A percentile compares a stretch with the other conserved stretches of the same genome.
phyloP scores from a whole-genome alignment of 202 grass and related monocot species.

The Setaria italica region DNA sequence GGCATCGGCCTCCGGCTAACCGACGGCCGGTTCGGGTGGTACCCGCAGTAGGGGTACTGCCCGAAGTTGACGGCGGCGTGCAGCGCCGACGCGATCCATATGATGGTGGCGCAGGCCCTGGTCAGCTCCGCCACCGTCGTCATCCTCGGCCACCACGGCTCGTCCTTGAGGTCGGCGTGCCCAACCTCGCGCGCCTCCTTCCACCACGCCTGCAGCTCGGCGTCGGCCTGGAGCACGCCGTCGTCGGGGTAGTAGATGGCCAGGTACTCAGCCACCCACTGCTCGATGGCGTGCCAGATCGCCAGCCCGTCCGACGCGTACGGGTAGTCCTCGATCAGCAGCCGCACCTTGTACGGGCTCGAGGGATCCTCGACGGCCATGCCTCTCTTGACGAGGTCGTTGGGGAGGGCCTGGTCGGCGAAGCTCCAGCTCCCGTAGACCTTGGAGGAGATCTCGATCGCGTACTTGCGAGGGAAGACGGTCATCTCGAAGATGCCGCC shows the following conservation, averaged over 20 bases:
- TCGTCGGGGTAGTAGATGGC: slow-evolving; percentile 68
- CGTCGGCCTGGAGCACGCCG: slow-evolving; percentile 42
- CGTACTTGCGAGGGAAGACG: slow-evolving; percentile 44
- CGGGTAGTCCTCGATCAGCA: slow-evolving; percentile 77
- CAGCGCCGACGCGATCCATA: slow-evolving; percentile 77
- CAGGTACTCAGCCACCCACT: slow-evolving; percentile 66
- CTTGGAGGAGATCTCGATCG: slow-evolving; percentile 44
- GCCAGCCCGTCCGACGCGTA: slow-evolving; percentile 69
- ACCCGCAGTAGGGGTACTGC: slow-evolving; percentile 72
- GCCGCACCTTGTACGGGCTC: slow-evolving; percentile 48
- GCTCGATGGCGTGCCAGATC: slow-evolving; percentile 67
- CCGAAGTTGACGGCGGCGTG: slow-evolving; percentile 93
- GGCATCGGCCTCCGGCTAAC: slow-evolving; percentile 62
- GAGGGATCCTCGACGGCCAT: slow-evolving; percentile 47
- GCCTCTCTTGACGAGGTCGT: slow-evolving; percentile 45
- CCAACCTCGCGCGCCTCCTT: slow-evolving; percentile 75
- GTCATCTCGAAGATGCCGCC: slow-evolving; percentile 54
- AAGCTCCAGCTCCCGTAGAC: slow-evolving; percentile 48
- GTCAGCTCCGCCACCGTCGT: slow-evolving; percentile 44
- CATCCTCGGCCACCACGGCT: slow-evolving; percentile 67
- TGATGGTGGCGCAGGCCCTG: slow-evolving; percentile 65
- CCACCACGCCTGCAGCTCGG: slow-evolving; percentile 71
- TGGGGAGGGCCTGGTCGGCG: slow-evolving; percentile 48
- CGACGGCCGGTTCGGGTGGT: slow-evolving; percentile 58
- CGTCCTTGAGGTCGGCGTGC: slow-evolving; percentile 75